Conservation (phyloP, 1,284 basidiomycete species). For the Austroboletus novae-zelandiae region DNA sequence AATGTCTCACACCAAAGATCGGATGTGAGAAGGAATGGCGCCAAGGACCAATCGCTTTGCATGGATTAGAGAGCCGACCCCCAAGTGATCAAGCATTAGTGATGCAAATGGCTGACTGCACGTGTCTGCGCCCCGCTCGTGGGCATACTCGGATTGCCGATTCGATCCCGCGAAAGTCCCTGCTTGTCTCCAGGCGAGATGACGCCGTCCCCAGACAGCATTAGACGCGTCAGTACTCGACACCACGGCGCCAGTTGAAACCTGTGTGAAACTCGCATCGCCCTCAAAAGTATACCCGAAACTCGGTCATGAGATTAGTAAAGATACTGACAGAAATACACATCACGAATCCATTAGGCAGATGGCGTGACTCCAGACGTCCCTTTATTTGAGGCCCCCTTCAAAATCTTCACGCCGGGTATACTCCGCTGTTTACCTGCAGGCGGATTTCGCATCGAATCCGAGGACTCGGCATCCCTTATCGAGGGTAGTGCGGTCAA, state of each 20-base stretch:
- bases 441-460: slow-evolving; percentile 10
- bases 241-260: too few relatives aligned
- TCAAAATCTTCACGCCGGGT: slow-evolving; percentile 35
- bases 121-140: slow-evolving; percentile 1
- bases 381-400: slow-evolving; percentile 14
- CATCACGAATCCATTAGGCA: slow-evolving; percentile 7
- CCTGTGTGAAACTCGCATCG: too few relatives aligned
- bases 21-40: background rate
- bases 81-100: background rate
- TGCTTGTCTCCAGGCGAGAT: background rate
- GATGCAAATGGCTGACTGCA: background rate
- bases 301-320: slow-evolving; percentile 7
- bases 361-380: slow-evolving; percentile 5
- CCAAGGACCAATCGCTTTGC: slow-evolving; percentile 11
- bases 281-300: background rate
- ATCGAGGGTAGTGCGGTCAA: background rate
- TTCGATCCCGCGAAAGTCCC: slow-evolving; percentile 16
- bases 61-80: background rate
- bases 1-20: slow-evolving; percentile 12
- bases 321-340: slow-evolving; percentile 1
- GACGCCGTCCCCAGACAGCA: too few relatives aligned
- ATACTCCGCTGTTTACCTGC: slow-evolving; percentile 29
- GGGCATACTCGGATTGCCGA: slow-evolving; percentile 4
- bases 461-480: slow-evolving; percentile 12
- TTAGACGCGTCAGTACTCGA: too few relatives aligned